Evolutionary conservation across 2,329 filamentous ascomycete species (phyloP), one percentile per base, ranked within the genome.

Genomic region (Colletotrichum sp.): DNA sequence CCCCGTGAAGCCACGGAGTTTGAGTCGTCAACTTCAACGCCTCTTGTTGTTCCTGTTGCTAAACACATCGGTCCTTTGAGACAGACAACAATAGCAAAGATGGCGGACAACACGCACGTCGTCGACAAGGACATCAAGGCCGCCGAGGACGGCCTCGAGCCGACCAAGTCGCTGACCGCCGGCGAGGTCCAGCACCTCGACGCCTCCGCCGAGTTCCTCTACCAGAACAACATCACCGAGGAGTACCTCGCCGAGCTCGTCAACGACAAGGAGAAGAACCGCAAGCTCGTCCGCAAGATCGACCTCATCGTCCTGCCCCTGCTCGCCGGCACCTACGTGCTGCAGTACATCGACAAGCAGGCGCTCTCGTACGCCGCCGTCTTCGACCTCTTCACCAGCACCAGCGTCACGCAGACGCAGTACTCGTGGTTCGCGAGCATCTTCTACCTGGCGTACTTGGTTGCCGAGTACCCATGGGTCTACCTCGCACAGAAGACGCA

Each of bases 281-380:
- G 81, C 39, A 73, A 78, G 13, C 79, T 86, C 8, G 82, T 86
- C 30, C 83, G 86, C 18, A 89, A 87, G 71, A 87, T 92, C 60
- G 90, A 91, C 74, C 82, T 86, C 73, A 80, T 86, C 0, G 78
- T 92, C 10, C 84, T 91, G 76, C 90, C 90, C 1, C 83, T 91
- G 8, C 85, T 92, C 4, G 86, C 85, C 49, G 85, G 86, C 1
- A 90, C 88, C 0, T 90, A 87, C 64, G 81, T 88, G 4, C 82
- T 91, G 8, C 90, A 91, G 77, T 91, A 89, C 76, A 88, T 91
- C 78, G 89, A 91, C 81, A 92, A 92, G 81, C 87, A 89, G 76
- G 88, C 89, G 1, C 82, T 91, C 7, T 86, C 86, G 1, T 91
- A 91, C 79, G 86, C 88, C 1, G 89, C 90, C 3, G 88, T 92